phyloP scores from a whole-genome alignment of 805 yeast species.

The Yarrowia osloensis region DNA sequence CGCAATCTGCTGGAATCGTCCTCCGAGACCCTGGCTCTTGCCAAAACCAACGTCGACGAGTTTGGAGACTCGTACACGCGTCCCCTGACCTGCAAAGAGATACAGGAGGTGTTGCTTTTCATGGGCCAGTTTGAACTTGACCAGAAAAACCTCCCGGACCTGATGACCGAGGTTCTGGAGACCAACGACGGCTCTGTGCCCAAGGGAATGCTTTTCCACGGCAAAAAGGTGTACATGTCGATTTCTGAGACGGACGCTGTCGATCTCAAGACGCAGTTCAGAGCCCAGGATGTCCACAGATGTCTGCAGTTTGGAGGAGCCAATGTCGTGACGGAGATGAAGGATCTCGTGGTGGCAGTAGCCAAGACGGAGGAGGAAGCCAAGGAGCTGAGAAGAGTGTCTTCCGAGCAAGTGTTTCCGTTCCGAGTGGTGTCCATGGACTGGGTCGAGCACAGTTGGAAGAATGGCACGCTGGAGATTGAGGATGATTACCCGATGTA shows the following conservation, averaged over 20 bases:
- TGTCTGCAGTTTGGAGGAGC: conserved; percentile 22
- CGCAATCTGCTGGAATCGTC: conserved; percentile 35
- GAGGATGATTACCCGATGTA: conserved; percentile 6
- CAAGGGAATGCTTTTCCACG: conserved; percentile 1
- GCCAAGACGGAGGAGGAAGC: conserved; percentile 9
- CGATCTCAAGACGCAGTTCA: background rate
- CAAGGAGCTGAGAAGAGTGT: background rate
- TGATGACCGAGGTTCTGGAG: background rate
- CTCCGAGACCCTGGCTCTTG: conserved; percentile 35
- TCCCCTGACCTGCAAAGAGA: conserved; percentile 2
- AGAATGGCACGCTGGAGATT: background rate
- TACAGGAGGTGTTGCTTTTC: background rate
- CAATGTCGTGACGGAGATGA: background rate
- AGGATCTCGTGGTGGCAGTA: background rate
- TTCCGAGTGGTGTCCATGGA: conserved; percentile 11
- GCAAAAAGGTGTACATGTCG: background rate
- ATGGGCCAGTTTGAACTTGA: background rate
- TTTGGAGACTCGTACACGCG: conserved; percentile 61
- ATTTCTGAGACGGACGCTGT: background rate
- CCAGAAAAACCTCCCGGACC: background rate
- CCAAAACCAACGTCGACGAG: conserved; percentile 51
- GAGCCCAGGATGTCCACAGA: background rate
- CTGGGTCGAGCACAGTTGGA: conserved; percentile 25
- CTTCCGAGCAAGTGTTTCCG: background rate
- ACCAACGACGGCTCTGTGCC: background rate